A percentile compares a stretch with the other conserved stretches of the same genome.
Conservation (phyloP, 164 flowering plant species). For the Sedum album region DNA sequence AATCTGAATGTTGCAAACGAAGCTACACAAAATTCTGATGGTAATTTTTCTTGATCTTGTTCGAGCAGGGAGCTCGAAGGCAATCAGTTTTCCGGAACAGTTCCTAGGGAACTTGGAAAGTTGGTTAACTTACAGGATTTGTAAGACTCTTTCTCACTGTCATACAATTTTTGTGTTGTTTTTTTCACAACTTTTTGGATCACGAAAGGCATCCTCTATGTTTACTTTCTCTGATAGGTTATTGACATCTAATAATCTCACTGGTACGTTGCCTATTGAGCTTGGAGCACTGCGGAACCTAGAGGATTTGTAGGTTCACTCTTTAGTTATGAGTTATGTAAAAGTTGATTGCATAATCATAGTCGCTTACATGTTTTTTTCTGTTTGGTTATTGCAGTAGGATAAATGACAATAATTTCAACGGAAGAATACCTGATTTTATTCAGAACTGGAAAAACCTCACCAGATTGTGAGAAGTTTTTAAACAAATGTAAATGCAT, state of each 20-base stretch:
- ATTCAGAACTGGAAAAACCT: slow-evolving; percentile 48
- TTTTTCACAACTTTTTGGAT: neutral
- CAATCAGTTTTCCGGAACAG: slow-evolving; percentile 30
- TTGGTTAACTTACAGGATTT: slow-evolving; percentile 23
- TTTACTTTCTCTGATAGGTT: slow-evolving; percentile 16
- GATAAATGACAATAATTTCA: slow-evolving; percentile 53
- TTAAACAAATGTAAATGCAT: too few relatives aligned
- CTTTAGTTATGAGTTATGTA: neutral
- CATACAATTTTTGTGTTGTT: neutral
- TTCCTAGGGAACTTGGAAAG: slow-evolving; percentile 33
- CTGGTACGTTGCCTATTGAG: slow-evolving; percentile 32
- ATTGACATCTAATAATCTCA: slow-evolving; percentile 37
- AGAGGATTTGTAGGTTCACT: slow-evolving; percentile 37
- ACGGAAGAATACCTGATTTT: slow-evolving; percentile 43
- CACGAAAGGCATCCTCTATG: neutral
- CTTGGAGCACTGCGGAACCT: slow-evolving; percentile 29
- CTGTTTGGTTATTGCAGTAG: slow-evolving; percentile 31
- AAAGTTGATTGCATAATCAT: neutral
- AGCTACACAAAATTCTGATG: too few relatives aligned
- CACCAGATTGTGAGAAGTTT: slow-evolving; percentile 34
- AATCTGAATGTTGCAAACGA: too few relatives aligned
- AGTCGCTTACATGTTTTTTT: neutral
- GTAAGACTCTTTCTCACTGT: slow-evolving; percentile 18
- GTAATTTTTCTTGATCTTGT: neutral
- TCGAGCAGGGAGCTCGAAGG: slow-evolving; percentile 28